Evolutionary conservation across 208 protist species (phyloP), one percentile per base, ranked within the genome.

Genomic region (Leishmania guyanensis): DNA sequence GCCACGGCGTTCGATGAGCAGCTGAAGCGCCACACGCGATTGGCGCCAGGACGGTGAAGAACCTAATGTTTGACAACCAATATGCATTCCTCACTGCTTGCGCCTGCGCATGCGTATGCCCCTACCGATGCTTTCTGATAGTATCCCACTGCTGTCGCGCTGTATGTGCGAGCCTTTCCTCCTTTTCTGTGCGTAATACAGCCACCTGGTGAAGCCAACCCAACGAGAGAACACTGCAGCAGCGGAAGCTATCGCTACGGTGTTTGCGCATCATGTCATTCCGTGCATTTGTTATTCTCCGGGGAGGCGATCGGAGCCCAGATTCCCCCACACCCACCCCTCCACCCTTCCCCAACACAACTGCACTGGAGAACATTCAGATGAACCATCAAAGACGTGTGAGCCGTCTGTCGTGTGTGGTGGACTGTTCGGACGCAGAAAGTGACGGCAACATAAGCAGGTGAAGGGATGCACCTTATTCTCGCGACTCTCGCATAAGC

Each of bases 1-100:
- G 89, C 90, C 20, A 90, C 82, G 29, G 86, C 85, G 2, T 87
- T 88, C 73, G 91, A 95, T 68, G 88, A 88, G 20, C 79, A 68
- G 65, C 92, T 90, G 54, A 84, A 79, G 84, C 79, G 84, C 46
- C 84, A 88, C 80, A 95, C 88, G 12, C 83, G 89, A 36, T 69
- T 97, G 54, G 77, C 80, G n/a, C 86, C 77, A 17, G 88, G 92
- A 16, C 79, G 91, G 14, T 95, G 64, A 76, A 48, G n/a, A 72
- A 20, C 22, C 65, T 43, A 2, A 60, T 36, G 14, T 64, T 43
- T 60, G 17, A 50, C n/a, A 48, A n/a, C 43, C 43, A 36, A 71
- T 26, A 77, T 75, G 70, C 48, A 3, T 5, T 17, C 48, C 48
- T 39, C 48, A 6, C 12, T 6, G 62, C 62, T 39, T 36, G 26